Base-by-base conservation (phyloP, 2,329 filamentous ascomycete species). In the Teratosphaeria zuluensis region DNA sequence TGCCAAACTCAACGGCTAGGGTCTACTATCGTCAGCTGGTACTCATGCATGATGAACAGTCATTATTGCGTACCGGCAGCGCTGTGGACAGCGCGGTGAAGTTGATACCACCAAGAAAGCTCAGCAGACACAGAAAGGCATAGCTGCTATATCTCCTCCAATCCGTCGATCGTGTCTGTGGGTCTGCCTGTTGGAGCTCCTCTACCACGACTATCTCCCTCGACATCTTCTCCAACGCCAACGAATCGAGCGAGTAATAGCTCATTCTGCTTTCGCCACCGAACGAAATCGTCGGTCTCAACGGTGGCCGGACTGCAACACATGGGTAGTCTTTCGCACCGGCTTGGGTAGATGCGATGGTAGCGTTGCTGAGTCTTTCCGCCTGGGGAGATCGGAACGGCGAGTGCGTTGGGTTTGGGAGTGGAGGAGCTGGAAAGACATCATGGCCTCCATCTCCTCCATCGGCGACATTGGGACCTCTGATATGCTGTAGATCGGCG, bases 301-400 rank as follows among this genome's bases (percentile, higher is more conserved):
- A 42, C 11, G 64, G 60, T 19, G 62, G 64, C 38, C 62, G 54
- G 4, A 56, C 33, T 2, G 61, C 54, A 54, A 65, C 56, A 48
- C 61, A 53, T n/a, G 60, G 58, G 51, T 59, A 59, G 58, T 61
- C 58, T 7, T 52, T 57, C 32, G 7, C 57, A 14, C 42, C 14
- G 42, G 33, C 16, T 35, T 28, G 19, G 52, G 54, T 56, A 24
- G 54, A 30, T 56, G 56, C 12, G 53, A 57, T 1, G 64, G 63
- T 35, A 67, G 57, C 30, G 63, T 67, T 35, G 61, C 61, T 46
- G 65, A 65, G 54, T 64, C 65, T 51, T 60, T 59, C 46, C 64
- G 61, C 30, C 60, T 62, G 30, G 59, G 59, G n/a, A 46, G 35
- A 21, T 51, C 35, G 35, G 53, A 14, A 51, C 51, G 57, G 46